Evolutionary conservation across 139 green algal genomes (phyloP).

Genomic region (Chlamydomonas incerta): DNA sequence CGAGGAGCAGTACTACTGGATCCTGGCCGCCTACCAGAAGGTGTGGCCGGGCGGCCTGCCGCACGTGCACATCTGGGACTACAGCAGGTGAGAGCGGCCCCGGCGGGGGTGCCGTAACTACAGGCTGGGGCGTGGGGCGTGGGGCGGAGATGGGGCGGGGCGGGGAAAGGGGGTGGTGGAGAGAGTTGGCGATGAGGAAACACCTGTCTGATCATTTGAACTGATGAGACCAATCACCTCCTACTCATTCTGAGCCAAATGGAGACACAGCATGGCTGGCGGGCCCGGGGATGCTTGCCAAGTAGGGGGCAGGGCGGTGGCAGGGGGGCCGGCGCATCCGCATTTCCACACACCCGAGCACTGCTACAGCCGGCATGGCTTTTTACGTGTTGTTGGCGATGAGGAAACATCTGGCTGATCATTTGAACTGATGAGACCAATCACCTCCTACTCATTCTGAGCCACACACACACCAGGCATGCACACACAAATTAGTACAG

Average conservation of each 20-base stretch:
- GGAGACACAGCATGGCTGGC: too few species aligned
- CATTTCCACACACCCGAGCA: too few species aligned
- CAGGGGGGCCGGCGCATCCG: too few species aligned
- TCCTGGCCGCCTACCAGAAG: constrained; percentile 81
- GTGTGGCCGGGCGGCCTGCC: constrained; percentile 81
- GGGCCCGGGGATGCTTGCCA: too few species aligned
- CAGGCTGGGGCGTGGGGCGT: too few species aligned
- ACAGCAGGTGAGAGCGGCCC: constrained; percentile 72
- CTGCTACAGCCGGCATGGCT: too few species aligned
- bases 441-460: constrained; percentile 24
- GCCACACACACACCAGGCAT: neutral
- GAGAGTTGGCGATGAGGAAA: constrained; percentile 3
- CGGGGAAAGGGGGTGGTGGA: too few species aligned
- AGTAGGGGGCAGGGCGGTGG: too few species aligned
- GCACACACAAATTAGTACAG: too few species aligned
- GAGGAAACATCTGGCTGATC: constrained; percentile 14
- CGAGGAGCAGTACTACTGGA: constrained; percentile 91
- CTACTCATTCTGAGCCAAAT: too few species aligned
- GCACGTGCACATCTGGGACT: constrained; percentile 97
- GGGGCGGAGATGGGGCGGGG: too few species aligned
- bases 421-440: constrained; percentile 12
- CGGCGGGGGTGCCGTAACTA: neutral
- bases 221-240: constrained; percentile 21
- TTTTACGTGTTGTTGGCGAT: neutral
- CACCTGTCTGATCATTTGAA: neutral